A percentile compares a stretch with the other conserved stretches of the same genome.
phyloP scores from a whole-genome alignment of 2,329 filamentous ascomycete genomes.

The Truncatella angustata region DNA sequence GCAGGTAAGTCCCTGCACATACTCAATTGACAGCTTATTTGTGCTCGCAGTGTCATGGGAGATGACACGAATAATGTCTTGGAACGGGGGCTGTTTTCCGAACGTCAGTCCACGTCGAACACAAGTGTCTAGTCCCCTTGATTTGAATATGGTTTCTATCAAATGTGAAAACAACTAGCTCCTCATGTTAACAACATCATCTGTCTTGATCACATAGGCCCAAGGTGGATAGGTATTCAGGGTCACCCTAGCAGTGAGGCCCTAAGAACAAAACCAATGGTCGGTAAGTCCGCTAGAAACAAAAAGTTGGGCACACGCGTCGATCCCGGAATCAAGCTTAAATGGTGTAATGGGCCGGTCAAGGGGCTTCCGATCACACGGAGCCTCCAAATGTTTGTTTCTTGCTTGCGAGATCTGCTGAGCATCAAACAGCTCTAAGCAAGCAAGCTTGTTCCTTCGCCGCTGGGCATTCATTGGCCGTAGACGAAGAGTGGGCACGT shows the following conservation, averaged over 20 bases:
- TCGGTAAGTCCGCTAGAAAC: too few species aligned
- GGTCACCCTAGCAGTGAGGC: too few species aligned
- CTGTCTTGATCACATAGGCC: not conserved
- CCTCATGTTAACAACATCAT: not conserved
- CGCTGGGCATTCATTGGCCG: not conserved
- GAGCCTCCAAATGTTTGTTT: conserved; percentile 11
- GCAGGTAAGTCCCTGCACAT: too few species aligned
- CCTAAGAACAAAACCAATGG: too few species aligned
- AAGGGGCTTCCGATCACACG: conserved; percentile 5
- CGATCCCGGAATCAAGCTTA: conserved; percentile 11
- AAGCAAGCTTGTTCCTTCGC: not conserved
- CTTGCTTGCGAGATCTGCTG: conserved; percentile 11
- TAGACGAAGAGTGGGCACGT: too few species aligned
- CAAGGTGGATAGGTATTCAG: too few species aligned
- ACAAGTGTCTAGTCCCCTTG: not conserved
- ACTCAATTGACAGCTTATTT: too few species aligned
- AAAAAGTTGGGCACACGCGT: not conserved
- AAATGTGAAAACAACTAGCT: not conserved
- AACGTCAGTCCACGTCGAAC: not conserved
- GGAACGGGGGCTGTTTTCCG: not conserved
- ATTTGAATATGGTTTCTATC: not conserved
- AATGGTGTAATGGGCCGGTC: not conserved
- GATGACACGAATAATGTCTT: not conserved
- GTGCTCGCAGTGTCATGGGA: too few species aligned
- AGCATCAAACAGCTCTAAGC: conserved; percentile 3